Evolutionary conservation across 169 alveolate genomes (phyloP), one percentile per base, ranked within the genome.

Genomic region (Cryptosporidium ryanae): DNA sequence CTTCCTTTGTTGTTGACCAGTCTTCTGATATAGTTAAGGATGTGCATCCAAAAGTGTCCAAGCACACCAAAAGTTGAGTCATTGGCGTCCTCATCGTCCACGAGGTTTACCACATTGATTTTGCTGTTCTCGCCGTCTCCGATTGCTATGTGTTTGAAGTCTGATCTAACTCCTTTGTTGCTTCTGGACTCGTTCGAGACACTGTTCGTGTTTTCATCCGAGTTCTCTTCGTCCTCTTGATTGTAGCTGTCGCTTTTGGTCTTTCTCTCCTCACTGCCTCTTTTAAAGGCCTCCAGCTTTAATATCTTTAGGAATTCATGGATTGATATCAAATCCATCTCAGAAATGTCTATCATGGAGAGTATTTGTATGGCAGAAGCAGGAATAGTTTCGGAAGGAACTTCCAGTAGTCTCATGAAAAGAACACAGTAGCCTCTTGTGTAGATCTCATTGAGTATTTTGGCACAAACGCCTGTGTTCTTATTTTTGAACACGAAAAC

Each of bases 371-470:
- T 76, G 10, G 87, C 87, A 55, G 87, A 55, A 32, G 63, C 63
- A 29, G 87, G 87, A 43, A 76, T 70, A 1, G 59, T 32, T 34
- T 76, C 87, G 34, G 76, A 67, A 12, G 87, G 87, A 29, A 76
- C 65, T 23, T 76, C 87, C 13, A 76, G 59, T 21, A 76, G 48
- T 32, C 76, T 76, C 68, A 76, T 76, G 34, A 76, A 76, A 1
- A 61, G 59, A 44, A 61, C 46, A 23, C 87, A 76, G 29, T 76
- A 76, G 2, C 71, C 87, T 25, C 44, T 76, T 59, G 61, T 76
- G 17, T 76, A 76, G 8, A 76, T 76, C 34, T 61, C 87, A 17
- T 43, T 64, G 18, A 76, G 43, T 6, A 76, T 70, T 44, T 76
- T 76, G 21, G 87, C 57, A 31, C 87, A 76, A n/a, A 76, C 48